Evolutionary conservation across 2,329 filamentous ascomycete genomes (phyloP), one percentile per base, ranked within the genome.

Genomic region (Trichoderma guizhouense): DNA sequence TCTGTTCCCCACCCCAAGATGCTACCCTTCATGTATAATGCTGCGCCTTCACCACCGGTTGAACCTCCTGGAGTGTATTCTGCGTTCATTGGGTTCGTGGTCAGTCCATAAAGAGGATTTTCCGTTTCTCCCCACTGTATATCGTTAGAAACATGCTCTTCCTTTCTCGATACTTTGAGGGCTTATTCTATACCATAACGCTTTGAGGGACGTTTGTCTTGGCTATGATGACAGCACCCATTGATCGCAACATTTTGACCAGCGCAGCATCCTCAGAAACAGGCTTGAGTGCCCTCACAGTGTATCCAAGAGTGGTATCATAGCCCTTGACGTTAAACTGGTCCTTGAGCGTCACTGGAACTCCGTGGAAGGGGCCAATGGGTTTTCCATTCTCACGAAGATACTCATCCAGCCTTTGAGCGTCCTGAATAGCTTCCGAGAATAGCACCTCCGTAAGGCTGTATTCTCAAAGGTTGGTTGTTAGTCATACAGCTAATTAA

Each of bases 301-400:
- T 85, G 74, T 90, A 90, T 7, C 89, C 89, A 4, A 91, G 79
- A 0, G 89, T 90, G 0, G 85, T 85, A 68, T 90, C 87, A 4
- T 84, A 77, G 2, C 87, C 88, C 72, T 85, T 85, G 55, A 91
- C 81, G 28, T 90, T 86, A 78, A 91, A 91, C 15, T 88, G 87
- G 66, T 91, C 89, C 76, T 91, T 91, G 0, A 79, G 8, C 1
- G 76, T 78, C 3, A 79, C 53, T 0, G 76, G 76, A 1, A 79
- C 26, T 1, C 77, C 77, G 0, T 76, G 77, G 0, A 79, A 63
- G 0, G 77, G 76, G 0, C 75, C 74, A 9, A 63, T 28, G n/a
- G 24, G 60, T 34, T 43, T 63, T 8, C 60, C 60, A 14, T 43
- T 63, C 2, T 3, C 24, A n/a, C 7, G 21, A 24, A 63, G 34